Conservation (phyloP, 1,284 basidiomycete genomes). For the Ganoderma lingzhi region DNA sequence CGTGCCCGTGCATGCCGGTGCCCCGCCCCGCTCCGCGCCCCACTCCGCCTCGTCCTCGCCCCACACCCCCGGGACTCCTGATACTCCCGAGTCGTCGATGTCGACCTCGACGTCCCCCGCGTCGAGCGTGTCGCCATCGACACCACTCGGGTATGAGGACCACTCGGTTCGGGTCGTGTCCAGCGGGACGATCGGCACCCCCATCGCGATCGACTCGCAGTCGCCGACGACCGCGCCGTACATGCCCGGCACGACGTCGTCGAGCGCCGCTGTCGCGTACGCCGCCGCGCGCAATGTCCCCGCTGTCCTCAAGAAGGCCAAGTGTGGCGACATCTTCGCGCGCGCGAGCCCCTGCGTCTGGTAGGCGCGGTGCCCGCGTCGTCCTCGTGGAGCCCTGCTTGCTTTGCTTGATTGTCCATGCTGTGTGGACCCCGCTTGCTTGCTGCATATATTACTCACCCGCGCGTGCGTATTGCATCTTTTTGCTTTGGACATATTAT, state of each 20-base stretch:
- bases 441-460: conserved; percentile 9
- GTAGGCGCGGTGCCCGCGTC: conserved; percentile 41
- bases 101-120: conserved; percentile 59
- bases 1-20: conserved; percentile 31
- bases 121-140: conserved; percentile 61
- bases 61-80: conserved; percentile 48
- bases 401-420: conserved; percentile 7
- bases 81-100: conserved; percentile 57
- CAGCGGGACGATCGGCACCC: conserved; percentile 48
- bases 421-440: not conserved
- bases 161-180: conserved; percentile 54
- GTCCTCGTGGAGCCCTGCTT: not conserved
- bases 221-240: conserved; percentile 31
- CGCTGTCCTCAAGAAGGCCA: conserved; percentile 42
- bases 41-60: conserved; percentile 39
- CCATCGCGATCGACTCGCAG: conserved; percentile 35
- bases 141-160: conserved; percentile 58
- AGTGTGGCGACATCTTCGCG: conserved; percentile 51
- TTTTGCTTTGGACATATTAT: conserved; percentile 7
- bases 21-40: conserved; percentile 26
- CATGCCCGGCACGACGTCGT: conserved; percentile 34
- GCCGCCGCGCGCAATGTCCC: conserved; percentile 23
- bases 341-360: conserved; percentile 55
- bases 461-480: conserved; percentile 9
- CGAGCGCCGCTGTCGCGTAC: conserved; percentile 34